These are phyloP conservation scores for Cyclotella sp. DNA, from an alignment of 108 stramenopile genomes.

Conservation along the genomic window DNA sequence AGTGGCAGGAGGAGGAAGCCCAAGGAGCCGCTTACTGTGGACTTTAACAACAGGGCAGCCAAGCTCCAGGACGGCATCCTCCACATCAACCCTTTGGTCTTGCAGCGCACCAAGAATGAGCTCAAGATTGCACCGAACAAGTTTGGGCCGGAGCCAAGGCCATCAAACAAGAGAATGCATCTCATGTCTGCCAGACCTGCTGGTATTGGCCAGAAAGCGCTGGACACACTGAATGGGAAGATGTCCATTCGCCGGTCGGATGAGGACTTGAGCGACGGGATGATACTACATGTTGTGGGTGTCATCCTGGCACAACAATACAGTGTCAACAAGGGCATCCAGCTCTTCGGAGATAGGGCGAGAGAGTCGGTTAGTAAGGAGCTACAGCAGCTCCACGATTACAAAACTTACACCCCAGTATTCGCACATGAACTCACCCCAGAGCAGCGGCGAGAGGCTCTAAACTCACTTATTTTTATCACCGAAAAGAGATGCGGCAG, in stretches of 20 bases:
- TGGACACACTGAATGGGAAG: too few species aligned
- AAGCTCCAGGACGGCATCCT: background rate
- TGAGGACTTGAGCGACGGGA: too few species aligned
- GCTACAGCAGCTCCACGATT: too few species aligned
- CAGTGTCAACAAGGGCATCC: too few species aligned
- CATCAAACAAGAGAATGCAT: background rate
- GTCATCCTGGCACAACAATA: background rate
- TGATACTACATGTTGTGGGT: constrained; percentile 1
- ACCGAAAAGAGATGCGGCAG: background rate
- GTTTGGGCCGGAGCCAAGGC: background rate
- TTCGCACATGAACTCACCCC: background rate
- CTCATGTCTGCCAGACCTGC: background rate
- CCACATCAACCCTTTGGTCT: background rate
- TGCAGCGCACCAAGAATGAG: background rate
- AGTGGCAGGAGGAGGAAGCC: background rate
- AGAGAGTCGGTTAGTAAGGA: background rate
- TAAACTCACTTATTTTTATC: background rate
- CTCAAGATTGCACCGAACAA: background rate
- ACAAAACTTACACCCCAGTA: too few species aligned
- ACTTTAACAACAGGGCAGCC: background rate
- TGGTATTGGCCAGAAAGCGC: too few species aligned
- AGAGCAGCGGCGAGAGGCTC: background rate
- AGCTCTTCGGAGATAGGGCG: background rate
- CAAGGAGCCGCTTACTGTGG: background rate
- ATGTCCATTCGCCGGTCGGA: too few species aligned